A percentile compares a stretch with the other conserved stretches of the same genome.
Conservation (phyloP, 2,329 filamentous ascomycete species). For the Xylariaceae sp. region DNA sequence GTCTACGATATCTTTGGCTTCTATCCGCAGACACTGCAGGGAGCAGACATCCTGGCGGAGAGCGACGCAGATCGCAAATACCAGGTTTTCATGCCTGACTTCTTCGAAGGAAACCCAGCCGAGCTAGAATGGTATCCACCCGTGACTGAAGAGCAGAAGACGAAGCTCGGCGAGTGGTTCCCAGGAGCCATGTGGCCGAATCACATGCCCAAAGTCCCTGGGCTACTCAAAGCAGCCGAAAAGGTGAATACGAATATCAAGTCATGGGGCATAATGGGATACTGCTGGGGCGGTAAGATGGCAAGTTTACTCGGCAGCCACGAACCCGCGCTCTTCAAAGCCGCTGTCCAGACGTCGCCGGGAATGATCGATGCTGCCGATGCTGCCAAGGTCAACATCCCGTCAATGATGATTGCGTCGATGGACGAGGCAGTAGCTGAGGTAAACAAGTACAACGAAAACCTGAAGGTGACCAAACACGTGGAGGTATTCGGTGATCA, state of each 20-base stretch:
- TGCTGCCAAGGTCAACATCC: conserved; percentile 32
- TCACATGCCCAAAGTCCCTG: conserved; percentile 43
- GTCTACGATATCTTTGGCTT: conserved; percentile 68
- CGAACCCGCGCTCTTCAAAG: conserved; percentile 45
- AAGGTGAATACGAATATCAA: conserved; percentile 47
- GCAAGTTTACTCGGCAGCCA: conserved; percentile 39
- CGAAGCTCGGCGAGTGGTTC: conserved; percentile 54
- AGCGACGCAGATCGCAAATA: conserved; percentile 58
- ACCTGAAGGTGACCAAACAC: conserved; percentile 48
- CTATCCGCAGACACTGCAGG: conserved; percentile 65
- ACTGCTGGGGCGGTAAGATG: conserved; percentile 68
- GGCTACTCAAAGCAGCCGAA: conserved; percentile 46
- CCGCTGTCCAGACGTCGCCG: conserved; percentile 47
- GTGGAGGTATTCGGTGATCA: conserved; percentile 60
- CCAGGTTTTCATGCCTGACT: conserved; percentile 84
- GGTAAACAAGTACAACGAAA: conserved; percentile 48
- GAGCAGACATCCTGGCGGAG: conserved; percentile 58
- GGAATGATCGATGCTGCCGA: conserved; percentile 58
- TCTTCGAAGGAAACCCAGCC: conserved; percentile 70
- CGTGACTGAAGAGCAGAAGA: conserved; percentile 55
- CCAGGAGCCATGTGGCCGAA: conserved; percentile 39
- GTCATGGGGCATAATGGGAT: conserved; percentile 54
- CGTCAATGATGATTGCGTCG: conserved; percentile 51
- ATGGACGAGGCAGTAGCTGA: conserved; percentile 53
- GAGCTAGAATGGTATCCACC: conserved; percentile 56